Conservation (phyloP, 495 filamentous ascomycete species). For the Pyrenula massariospora region DNA sequence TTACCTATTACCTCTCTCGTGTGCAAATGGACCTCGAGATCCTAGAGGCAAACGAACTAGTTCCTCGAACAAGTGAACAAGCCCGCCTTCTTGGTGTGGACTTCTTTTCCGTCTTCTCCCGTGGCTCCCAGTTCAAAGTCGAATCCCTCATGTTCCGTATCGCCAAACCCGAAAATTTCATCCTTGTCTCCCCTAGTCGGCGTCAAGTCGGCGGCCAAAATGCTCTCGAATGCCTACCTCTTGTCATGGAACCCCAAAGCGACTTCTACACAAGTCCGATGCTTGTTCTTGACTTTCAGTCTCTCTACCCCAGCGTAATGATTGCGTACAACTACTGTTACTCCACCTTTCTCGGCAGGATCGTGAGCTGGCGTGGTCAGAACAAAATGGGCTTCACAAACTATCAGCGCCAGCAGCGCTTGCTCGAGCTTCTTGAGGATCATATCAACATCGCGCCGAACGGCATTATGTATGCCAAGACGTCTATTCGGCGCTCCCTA, state of each 20-base stretch:
- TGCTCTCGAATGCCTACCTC: conserved; percentile 83
- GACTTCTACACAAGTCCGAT: conserved; percentile 86
- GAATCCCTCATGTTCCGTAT: conserved; percentile 98
- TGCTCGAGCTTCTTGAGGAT: conserved; percentile 71
- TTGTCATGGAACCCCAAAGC: conserved; percentile 97
- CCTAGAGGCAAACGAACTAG: conserved; percentile 78
- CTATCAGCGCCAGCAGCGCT: conserved; percentile 59
- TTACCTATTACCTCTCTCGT: conserved; percentile 67
- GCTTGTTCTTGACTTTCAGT: conserved; percentile 91
- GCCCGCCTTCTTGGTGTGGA: conserved; percentile 87
- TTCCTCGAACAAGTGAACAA: conserved; percentile 86
- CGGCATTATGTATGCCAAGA: conserved; percentile 89
- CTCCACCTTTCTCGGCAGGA: conserved; percentile 85
- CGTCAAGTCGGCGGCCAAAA: conserved; percentile 93
- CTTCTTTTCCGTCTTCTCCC: conserved; percentile 87
- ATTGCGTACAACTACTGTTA: conserved; percentile 99
- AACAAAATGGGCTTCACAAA: conserved; percentile 94
- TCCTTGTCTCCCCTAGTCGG: conserved; percentile 76
- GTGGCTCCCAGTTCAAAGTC: conserved; percentile 95
- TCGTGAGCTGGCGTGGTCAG: conserved; percentile 71
- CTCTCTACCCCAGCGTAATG: conserved; percentile 93
- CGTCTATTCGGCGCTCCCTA: conserved; percentile 75
- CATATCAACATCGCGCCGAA: conserved; percentile 91
- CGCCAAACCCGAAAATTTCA: conserved; percentile 90
- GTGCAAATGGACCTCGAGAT: conserved; percentile 83